These are phyloP conservation scores for Lentinus polychrous DNA, from an alignment of 1,284 basidiomycete genomes.

Conservation along the genomic window DNA sequence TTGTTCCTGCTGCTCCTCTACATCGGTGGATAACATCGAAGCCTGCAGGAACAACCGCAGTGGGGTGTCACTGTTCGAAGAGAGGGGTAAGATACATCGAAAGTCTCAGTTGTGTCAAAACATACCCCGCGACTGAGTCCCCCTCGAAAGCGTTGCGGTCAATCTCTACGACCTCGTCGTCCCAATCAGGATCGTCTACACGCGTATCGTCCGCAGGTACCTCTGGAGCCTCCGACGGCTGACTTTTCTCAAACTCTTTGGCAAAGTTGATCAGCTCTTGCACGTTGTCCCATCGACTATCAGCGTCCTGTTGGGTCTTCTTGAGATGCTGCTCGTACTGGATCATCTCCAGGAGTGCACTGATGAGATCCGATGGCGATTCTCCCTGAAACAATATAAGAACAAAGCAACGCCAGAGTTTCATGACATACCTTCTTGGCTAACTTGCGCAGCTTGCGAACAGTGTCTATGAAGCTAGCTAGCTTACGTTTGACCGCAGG, in stretches of 20 bases:
- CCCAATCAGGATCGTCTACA: conserved; percentile 11
- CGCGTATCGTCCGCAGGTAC: background rate
- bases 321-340: conserved; percentile 68
- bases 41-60: conserved; percentile 79
- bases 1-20: conserved; percentile 56
- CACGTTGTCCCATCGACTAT: conserved; percentile 81
- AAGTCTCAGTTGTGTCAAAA: background rate
- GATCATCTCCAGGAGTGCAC: conserved; percentile 50
- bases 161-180: conserved; percentile 13
- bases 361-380: conserved; percentile 63
- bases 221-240: background rate
- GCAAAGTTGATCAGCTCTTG: conserved; percentile 77
- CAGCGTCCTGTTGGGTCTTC: conserved; percentile 67
- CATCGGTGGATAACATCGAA: conserved; percentile 82
- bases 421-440: conserved; percentile 43
- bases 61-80: conserved; percentile 47
- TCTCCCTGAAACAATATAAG: conserved; percentile 37
- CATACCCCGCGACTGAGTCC: background rate
- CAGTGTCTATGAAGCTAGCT: conserved; percentile 49
- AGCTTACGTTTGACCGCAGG: conserved; percentile 61
- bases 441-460: conserved; percentile 48
- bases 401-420: background rate
- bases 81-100: background rate
- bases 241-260: conserved; percentile 37
- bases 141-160: conserved; percentile 18